Conservation (phyloP, 176 grass and related monocot species). For the Lolium perenne region DNA sequence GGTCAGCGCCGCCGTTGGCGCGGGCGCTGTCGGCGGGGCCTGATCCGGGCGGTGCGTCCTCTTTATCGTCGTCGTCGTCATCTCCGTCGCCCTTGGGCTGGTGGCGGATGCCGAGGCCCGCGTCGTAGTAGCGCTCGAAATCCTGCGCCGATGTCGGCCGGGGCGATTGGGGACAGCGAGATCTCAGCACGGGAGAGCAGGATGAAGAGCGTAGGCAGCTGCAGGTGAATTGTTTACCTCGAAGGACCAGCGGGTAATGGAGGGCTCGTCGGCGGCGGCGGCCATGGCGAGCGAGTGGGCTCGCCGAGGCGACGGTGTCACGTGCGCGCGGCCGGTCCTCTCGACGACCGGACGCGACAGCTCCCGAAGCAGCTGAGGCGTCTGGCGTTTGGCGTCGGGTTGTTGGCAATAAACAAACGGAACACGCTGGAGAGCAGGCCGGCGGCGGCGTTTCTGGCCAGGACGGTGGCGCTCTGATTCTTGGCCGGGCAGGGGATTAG, state of each 20-base stretch:
- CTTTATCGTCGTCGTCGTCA: background rate
- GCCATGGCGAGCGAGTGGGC: slow-evolving; percentile 33
- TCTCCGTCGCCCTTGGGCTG: slow-evolving; percentile 34
- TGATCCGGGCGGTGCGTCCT: slow-evolving; percentile 11
- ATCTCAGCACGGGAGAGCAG: slow-evolving; percentile 19
- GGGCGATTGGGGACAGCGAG: slow-evolving; percentile 26
- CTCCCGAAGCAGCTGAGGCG: slow-evolving; percentile 32
- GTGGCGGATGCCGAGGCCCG: slow-evolving; percentile 56
- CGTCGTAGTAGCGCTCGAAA: slow-evolving; percentile 65
- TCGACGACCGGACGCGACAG: background rate
- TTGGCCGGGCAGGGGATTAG: too few species aligned
- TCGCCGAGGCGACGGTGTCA: background rate
- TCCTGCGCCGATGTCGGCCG: slow-evolving; percentile 46
- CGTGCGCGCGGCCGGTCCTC: background rate
- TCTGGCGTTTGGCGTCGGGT: background rate
- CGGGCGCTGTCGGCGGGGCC: background rate
- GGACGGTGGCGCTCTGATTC: too few species aligned
- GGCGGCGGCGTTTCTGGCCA: too few species aligned
- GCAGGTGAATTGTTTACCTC: slow-evolving; percentile 45
- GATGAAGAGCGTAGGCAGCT: background rate
- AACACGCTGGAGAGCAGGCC: background rate
- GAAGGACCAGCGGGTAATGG: slow-evolving; percentile 66
- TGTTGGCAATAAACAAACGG: slow-evolving; percentile 23
- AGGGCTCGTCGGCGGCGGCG: slow-evolving; percentile 52
- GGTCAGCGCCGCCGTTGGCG: slow-evolving; percentile 52